Base-by-base conservation (phyloP, 768 basidiomycete species). In the Agaricus sinodeliciosus region DNA sequence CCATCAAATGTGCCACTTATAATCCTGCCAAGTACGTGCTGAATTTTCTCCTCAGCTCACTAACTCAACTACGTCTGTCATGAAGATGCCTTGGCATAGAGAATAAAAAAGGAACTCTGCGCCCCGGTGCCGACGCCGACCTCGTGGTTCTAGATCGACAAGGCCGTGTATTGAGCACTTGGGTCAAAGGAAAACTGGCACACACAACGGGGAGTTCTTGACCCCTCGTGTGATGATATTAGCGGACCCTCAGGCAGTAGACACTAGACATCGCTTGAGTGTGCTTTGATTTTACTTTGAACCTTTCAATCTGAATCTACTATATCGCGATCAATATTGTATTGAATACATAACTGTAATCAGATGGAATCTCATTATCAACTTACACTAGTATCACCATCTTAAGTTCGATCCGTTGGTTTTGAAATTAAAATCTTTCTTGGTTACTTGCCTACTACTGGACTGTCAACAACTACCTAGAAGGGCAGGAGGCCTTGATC, bases 51-150 rank as follows among this genome's bases (percentile, higher is more conserved):
- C 11, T 6, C 3, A 22, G 8, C 15, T 28, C 19, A 9, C 25
- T 43, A 4, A 45, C 45, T 44, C 43, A 42, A 49, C 34, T 55
- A 45, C 26, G 18, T 42, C n/a, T 6, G 37, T n/a, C 37, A 31
- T 43, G 36, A 37, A 87, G 85, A 58, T 86, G 87, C 63, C 77
- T 95, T 16, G 82, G 87, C 15, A 87, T 90, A 50, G 84, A 87
- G 65, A 70, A 82, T 53, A 80, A 70, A 59, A 95, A 94, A 69
- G 92, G 93, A 19, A 86, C 86, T 16, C 71, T 94, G 19, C 77
- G 84, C 44, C 69, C 86, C 1, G 91, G 89, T n/a, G 88, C 83
- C 27, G 87, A 94, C 63, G 93, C 91, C 8, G 93, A 95, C 68
- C 69, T 95, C 35, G 79, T 84, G 36, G 81, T 94, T 25, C 76